Conservation (phyloP, 345 rosid species). For the Lagerstroemia speciosa region DNA sequence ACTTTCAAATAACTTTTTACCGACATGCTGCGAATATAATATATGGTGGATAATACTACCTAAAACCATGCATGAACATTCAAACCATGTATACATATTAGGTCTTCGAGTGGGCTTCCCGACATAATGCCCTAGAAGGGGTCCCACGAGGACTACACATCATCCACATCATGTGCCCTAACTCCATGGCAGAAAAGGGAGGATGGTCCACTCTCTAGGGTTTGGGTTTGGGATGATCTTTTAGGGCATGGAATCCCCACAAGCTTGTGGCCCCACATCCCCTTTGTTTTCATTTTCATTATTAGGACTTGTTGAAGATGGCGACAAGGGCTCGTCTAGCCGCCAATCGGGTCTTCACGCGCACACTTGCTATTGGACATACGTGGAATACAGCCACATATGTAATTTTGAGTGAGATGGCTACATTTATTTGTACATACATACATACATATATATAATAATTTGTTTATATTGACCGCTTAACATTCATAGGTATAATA, state of each 20-base stretch:
- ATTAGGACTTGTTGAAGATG: constrained; percentile 14
- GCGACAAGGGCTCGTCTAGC: constrained; percentile 28
- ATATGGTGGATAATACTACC: background rate
- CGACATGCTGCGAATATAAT: no score
- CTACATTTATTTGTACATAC: background rate
- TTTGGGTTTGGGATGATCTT: constrained; percentile 10
- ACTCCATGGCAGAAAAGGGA: constrained; percentile 24
- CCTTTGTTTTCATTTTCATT: background rate
- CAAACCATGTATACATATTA: background rate
- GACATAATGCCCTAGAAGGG: constrained; percentile 12
- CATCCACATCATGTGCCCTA: constrained; percentile 42
- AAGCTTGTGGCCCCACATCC: background rate
- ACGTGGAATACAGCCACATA: constrained; percentile 12
- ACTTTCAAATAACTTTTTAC: no score
- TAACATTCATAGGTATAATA: no score
- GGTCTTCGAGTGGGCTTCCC: background rate
- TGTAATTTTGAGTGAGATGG: no score
- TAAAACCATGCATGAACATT: background rate
- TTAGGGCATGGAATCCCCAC: constrained; percentile 43
- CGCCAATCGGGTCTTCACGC: constrained; percentile 55
- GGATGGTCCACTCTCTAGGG: constrained; percentile 20
- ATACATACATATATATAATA: background rate
- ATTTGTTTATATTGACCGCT: no score
- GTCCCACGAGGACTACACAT: constrained; percentile 46
- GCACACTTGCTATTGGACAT: constrained; percentile 32